Conservation (phyloP, 164 flowering plant species). For the Tetrastigma voinierianum region DNA sequence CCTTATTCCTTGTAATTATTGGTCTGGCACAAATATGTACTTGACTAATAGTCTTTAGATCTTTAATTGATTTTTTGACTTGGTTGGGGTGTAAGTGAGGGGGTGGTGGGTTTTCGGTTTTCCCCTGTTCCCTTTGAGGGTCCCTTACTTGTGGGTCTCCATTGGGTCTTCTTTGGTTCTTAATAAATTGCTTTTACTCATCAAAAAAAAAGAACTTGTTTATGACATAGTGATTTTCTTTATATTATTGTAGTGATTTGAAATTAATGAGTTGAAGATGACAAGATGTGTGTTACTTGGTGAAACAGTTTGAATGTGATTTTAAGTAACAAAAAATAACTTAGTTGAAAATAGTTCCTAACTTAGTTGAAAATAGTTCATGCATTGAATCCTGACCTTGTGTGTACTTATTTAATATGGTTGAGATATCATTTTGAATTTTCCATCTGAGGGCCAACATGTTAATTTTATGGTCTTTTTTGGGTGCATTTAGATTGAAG, state of each 20-base stretch:
- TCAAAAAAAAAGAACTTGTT: background rate
- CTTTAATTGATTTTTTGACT: too few species aligned
- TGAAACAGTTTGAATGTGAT: background rate
- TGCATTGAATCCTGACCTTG: too few species aligned
- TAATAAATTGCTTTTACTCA: too few species aligned
- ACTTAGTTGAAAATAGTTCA: background rate
- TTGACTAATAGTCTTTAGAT: too few species aligned
- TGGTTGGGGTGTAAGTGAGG: too few species aligned
- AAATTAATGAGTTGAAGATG: background rate
- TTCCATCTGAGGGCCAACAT: background rate
- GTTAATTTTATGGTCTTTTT: conserved; percentile 7
- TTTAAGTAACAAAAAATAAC: background rate
- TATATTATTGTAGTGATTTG: background rate
- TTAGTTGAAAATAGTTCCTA: too few species aligned
- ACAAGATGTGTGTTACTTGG: background rate
- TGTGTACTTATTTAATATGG: background rate
- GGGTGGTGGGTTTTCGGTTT: too few species aligned
- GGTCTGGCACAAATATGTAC: too few species aligned
- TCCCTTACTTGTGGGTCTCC: too few species aligned
- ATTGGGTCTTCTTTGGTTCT: too few species aligned
- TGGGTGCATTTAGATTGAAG: conserved; percentile 65
- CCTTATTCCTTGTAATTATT: too few species aligned
- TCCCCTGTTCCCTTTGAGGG: too few species aligned
- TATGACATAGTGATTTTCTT: background rate
- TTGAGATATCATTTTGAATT: background rate